phyloP scores from a whole-genome alignment of 202 grass and related monocot genomes.

The Dendrocalamus latiflorus region DNA sequence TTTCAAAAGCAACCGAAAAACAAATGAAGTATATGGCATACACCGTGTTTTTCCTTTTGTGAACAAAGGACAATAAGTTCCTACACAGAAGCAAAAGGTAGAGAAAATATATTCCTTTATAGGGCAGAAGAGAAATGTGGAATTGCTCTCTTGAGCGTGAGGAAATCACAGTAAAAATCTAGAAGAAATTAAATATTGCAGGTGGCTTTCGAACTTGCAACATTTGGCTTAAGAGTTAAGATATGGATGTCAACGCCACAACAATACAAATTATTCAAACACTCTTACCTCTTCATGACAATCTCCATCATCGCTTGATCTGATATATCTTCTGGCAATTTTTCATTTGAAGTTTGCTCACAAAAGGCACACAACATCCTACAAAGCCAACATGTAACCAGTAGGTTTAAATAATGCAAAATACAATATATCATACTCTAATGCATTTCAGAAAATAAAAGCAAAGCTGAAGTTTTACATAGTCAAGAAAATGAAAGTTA shows the following conservation, averaged over 20 bases:
- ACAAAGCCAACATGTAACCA: conserved; percentile 19
- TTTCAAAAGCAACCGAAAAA: conserved; percentile 4
- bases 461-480: conserved; percentile 1
- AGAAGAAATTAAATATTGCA: conserved; percentile 3
- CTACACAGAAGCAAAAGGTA: neutral
- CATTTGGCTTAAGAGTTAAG: neutral
- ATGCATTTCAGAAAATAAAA: neutral
- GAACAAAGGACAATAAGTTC: conserved; percentile 2
- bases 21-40: neutral
- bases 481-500: neutral
- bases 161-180: neutral
- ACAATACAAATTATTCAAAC: neutral
- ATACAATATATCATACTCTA: neutral
- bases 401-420: neutral
- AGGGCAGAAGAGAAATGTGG: neutral
- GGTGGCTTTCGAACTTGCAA: neutral
- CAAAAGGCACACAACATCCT: conserved; percentile 89
- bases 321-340: conserved; percentile 42
- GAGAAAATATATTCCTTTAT: neutral
- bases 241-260: neutral
- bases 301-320: conserved; percentile 66
- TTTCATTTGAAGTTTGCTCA: conserved; percentile 67
- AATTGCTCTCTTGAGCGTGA: neutral
- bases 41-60: neutral
- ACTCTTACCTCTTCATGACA: conserved; percentile 60